phyloP scores from a whole-genome alignment of 1,284 basidiomycete species.

The Amylostereum areolatum region DNA sequence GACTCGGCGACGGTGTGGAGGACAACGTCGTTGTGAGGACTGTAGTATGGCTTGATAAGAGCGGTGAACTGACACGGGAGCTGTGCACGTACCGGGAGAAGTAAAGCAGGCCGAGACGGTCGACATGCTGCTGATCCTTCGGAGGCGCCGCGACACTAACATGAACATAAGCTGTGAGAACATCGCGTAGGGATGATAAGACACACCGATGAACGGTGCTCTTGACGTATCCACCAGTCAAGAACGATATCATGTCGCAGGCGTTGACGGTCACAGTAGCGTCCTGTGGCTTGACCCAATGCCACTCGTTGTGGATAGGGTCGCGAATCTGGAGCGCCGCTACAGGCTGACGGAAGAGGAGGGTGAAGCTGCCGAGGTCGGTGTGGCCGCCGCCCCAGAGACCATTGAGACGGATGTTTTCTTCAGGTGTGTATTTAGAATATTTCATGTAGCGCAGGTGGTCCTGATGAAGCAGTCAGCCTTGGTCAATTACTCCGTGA shows the following conservation, averaged over 20 bases:
- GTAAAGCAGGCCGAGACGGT: conserved; percentile 47
- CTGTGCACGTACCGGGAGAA: conserved; percentile 41
- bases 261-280: conserved; percentile 45
- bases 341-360: conserved; percentile 40
- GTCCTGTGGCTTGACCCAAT: conserved; percentile 43
- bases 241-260: conserved; percentile 44
- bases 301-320: conserved; percentile 33
- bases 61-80: too few species aligned
- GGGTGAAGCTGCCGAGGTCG: conserved; percentile 38
- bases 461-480: conserved; percentile 20
- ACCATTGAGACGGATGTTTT: conserved; percentile 33
- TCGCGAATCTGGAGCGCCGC: conserved; percentile 39
- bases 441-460: conserved; percentile 56
- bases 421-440: conserved; percentile 37
- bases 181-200: too few species aligned
- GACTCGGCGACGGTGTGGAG: conserved; percentile 38
- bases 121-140: conserved; percentile 45
- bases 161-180: not conserved
- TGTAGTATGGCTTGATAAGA: conserved; percentile 8
- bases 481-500: too few species aligned
- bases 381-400: conserved; percentile 44
- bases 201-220: conserved; percentile 43
- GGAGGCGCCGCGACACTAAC: conserved; percentile 42
- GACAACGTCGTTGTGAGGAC: conserved; percentile 41
- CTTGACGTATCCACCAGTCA: conserved; percentile 46